Percentiles rank a stretch among this genome's conserved stretches.
phyloP scores from a whole-genome alignment of 768 basidiomycete species.

The Exsudoporus frostii region DNA sequence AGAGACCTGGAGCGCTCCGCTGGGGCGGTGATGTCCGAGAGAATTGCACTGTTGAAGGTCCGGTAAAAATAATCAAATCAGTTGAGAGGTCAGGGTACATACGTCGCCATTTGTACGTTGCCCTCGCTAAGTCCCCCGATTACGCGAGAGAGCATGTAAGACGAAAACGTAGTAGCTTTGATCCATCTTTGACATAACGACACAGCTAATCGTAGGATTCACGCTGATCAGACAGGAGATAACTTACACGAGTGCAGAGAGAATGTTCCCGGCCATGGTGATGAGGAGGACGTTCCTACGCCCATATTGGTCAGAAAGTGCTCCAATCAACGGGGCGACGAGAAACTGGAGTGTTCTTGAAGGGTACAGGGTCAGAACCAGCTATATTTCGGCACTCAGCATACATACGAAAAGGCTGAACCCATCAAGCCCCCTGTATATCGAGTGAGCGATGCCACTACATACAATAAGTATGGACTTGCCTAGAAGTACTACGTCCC shows the following conservation, averaged over 20 bases:
- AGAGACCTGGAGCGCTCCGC: conserved; percentile 80
- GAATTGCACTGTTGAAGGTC: conserved; percentile 66
- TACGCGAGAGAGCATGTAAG: conserved; percentile 85
- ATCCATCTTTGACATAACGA: conserved; percentile 64
- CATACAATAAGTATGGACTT: conserved; percentile 12
- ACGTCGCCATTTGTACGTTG: conserved; percentile 96
- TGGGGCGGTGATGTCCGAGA: conserved; percentile 85
- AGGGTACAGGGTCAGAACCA: conserved; percentile 28
- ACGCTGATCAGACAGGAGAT: neutral
- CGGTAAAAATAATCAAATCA: neutral
- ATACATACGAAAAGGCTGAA: conserved; percentile 82
- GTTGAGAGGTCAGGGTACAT: conserved; percentile 29
- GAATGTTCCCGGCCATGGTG: conserved; percentile 91
- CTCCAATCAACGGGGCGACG: conserved; percentile 77
- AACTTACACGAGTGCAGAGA: conserved; percentile 81
- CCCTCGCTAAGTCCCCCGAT: conserved; percentile 95
- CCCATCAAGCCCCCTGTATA: conserved; percentile 81
- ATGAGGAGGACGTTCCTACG: conserved; percentile 77
- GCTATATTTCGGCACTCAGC: conserved; percentile 30
- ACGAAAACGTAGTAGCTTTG: conserved; percentile 84
- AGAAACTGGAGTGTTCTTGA: conserved; percentile 78
- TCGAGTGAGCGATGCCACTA: conserved; percentile 6
- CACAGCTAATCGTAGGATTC: neutral
- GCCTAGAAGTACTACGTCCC: conserved; percentile 96
- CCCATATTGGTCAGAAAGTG: conserved; percentile 87